phyloP scores from a whole-genome alignment of 2,329 filamentous ascomycete genomes.

The Coccinonectria pachysandricola region DNA sequence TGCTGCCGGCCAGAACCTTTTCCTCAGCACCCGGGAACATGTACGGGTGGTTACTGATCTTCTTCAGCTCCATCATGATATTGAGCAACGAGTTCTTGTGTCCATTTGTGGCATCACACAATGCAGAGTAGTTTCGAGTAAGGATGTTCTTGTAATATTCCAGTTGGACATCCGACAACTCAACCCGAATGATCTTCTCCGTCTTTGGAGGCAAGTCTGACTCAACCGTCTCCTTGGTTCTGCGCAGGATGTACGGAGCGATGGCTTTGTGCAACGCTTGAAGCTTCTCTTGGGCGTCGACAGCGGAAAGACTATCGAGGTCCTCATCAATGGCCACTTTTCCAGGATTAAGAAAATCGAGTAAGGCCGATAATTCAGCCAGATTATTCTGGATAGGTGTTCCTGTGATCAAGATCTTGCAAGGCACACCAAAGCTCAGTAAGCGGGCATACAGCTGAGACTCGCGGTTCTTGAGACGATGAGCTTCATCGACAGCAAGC shows the following conservation, averaged over 20 bases:
- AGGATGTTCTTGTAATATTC: conserved; percentile 99
- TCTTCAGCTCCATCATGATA: conserved; percentile 99
- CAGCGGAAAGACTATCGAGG: conserved; percentile 66
- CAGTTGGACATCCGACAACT: conserved; percentile 88
- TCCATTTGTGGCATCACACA: conserved; percentile 81
- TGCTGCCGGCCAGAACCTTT: conserved; percentile 70
- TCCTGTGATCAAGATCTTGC: conserved; percentile 86
- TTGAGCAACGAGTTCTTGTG: conserved; percentile 94
- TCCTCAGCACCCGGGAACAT: conserved; percentile 95
- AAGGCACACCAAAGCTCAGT: conserved; percentile 75
- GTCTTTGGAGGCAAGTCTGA: conserved; percentile 94
- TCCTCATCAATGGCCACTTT: conserved; percentile 85
- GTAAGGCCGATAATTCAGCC: conserved; percentile 79
- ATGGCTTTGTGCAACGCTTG: conserved; percentile 77
- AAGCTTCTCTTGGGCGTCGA: conserved; percentile 78
- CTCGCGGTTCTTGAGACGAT: conserved; percentile 91
- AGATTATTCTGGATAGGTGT: conserved; percentile 97
- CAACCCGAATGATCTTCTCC: conserved; percentile 97
- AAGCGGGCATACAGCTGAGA: conserved; percentile 86
- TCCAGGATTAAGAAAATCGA: conserved; percentile 97
- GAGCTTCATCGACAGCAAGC: conserved; percentile 90
- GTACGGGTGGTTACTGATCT: conserved; percentile 96
- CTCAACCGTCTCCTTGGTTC: conserved; percentile 95
- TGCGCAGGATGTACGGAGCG: conserved; percentile 85
- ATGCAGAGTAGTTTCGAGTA: conserved; percentile 87